Base-by-base conservation (phyloP, 352 stramenopile species). In the Globisporangium viniferum region DNA sequence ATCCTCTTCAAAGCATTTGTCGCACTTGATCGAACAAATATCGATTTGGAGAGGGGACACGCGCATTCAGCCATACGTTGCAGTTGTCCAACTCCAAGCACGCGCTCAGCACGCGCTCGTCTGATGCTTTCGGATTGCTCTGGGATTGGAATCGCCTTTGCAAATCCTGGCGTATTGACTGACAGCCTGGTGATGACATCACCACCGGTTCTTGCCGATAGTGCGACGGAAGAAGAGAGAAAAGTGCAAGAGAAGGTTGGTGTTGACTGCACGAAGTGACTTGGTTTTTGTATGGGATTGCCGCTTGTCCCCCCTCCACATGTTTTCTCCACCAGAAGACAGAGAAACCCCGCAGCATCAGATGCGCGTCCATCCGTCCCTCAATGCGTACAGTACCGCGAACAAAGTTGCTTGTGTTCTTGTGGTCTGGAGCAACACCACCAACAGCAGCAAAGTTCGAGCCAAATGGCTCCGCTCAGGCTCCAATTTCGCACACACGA, bases 11-110 rank as follows among this genome's bases (percentile, higher is more conserved):
- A 49, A 49, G 2, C 9, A 44, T 18, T 44, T 44, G 6, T 49
- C 15, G 39, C 15, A 46, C 12, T 46, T 46, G 39, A 46, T 49
- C 14, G 41, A 20, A 49, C 2, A 9, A 7, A 9, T 8, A 49
- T 49, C 39, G 39, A 14, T 20, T 46, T 49, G n/a, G 14, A 8
- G 15, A 27, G 8, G 24, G 7, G 36, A 10, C 58, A 53, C 58
- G 58, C 36, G 58, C 58, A 63, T 63, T 63, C 58, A 63, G n/a
- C 58, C 58, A 63, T 5, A 10, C n/a, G 35, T 48, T 35, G 58
- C n/a, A 22, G 41, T 49, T 49, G 41, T 49, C 41, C 41, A 49
- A 49, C 35, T 29, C 3, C 35, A 29, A 63, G 58, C 58, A 63
- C 58, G 44, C 36, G 36, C 33, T n/a, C 12, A 36, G 55, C 55